These are phyloP conservation scores for Pseudogymnoascus sp. DNA, from an alignment of 2,329 filamentous ascomycete genomes.

Conservation along the genomic window DNA sequence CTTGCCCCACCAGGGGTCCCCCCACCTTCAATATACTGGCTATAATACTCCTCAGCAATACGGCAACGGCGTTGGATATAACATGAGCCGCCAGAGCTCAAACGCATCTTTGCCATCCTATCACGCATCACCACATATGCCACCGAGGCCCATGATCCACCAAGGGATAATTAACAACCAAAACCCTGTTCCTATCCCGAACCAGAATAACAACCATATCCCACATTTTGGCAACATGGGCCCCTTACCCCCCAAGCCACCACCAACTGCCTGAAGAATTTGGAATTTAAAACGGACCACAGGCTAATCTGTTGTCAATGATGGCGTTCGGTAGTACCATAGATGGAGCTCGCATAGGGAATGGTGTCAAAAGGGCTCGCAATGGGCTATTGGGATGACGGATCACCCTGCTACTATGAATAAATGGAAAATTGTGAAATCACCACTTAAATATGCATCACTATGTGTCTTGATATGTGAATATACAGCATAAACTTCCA, in stretches of 20 bases:
- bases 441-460: neutral
- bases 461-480: neutral
- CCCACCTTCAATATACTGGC: constrained; percentile 38
- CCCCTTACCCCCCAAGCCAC: constrained; percentile 47
- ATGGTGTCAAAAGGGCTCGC: constrained; percentile 4
- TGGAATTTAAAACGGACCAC: constrained; percentile 7
- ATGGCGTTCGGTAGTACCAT: constrained; percentile 11
- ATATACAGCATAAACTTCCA: neutral
- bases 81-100: constrained; percentile 30
- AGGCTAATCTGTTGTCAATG: constrained; percentile 6
- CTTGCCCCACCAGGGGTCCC: constrained; percentile 29
- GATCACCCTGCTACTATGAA: constrained; percentile 8
- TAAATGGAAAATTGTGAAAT: constrained; percentile 7
- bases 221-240: constrained; percentile 49
- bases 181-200: neutral
- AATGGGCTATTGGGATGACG: constrained; percentile 2
- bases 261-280: constrained; percentile 32
- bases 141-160: constrained; percentile 29
- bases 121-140: constrained; percentile 30
- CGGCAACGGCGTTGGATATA: constrained; percentile 28
- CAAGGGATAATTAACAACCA: constrained; percentile 21
- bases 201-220: constrained; percentile 34
- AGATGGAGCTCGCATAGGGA: constrained; percentile 11
- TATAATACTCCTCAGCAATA: constrained; percentile 28
- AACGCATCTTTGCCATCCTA: constrained; percentile 31